Base-by-base conservation (phyloP, 1,139 yeast species). In the Suhomyces taliae region DNA sequence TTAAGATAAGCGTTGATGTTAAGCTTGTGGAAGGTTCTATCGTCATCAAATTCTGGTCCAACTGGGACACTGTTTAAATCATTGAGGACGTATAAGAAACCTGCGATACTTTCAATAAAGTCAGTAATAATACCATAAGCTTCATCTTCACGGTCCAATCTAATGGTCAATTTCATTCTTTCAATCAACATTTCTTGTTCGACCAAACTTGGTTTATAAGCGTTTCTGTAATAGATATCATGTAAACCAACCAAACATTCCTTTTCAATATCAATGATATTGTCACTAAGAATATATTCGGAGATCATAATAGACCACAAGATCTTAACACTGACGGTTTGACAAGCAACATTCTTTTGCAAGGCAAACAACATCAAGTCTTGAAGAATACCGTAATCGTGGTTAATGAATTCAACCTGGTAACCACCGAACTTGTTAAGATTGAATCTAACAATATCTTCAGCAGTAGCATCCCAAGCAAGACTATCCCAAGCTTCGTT, bases 11-110 rank as follows among this genome's bases (percentile, higher is more conserved):
- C 85, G 54, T 87, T 82, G 58, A 89, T 85, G 58, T 85, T 87
- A 59, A 90, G 74, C 51, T 83, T 82, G 61, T 87, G 88, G 79
- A 87, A 86, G 3, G 90, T 85, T 61, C 96, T 75, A 64, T 90
- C 96, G 60, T 87, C 95, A 57, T 87, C 93, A 65, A 86, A 90
- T 58, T 90, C 96, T 40, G 85, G 84, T 19, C 91, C 93, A 43
- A 78, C 79, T 19, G 97, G 96, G 48, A 90, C 89, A 54, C 81
- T 79, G 55, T 81, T 80, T 57, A 87, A 79, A 58, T 87, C 90
- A 51, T 83, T 76, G 59, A 87, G 75, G 24, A 84, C 81, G 45
- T 78, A 80, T 52, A 89, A 67, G 65, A 89, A 87, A 33, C 82
- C 85, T 34, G 82, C 65, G 37, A 88, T 62, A 47, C 80, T 83